These are phyloP conservation scores for Ceratocystis huliohia DNA, from an alignment of 2,329 filamentous ascomycete genomes.

Conservation along the genomic window DNA sequence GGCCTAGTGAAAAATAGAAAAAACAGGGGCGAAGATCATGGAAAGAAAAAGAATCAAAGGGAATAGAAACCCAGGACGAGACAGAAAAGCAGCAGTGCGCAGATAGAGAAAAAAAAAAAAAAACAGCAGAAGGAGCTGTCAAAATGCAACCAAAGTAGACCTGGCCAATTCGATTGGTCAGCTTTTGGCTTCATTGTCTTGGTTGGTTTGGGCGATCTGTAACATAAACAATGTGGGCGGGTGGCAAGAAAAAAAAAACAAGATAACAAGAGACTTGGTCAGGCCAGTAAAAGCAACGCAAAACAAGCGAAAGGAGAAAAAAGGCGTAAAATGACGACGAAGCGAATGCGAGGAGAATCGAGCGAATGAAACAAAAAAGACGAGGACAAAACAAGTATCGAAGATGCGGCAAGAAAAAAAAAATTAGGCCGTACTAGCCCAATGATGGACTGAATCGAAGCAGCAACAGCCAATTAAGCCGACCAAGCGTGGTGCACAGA, in stretches of 20 bases:
- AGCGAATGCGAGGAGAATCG: background rate
- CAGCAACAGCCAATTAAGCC: background rate
- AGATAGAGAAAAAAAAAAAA: background rate
- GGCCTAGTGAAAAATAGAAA: background rate
- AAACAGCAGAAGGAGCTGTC: background rate
- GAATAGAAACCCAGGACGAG: background rate
- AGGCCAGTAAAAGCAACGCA: background rate
- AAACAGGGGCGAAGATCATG: background rate
- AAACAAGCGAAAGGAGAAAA: background rate
- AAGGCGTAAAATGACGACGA: background rate
- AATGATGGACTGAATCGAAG: background rate
- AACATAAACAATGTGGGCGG: background rate
- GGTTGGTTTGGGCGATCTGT: background rate
- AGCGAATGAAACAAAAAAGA: background rate
- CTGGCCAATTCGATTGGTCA: background rate
- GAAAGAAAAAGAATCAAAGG: background rate
- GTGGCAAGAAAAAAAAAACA: background rate
- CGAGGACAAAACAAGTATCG: background rate
- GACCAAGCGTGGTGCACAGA: background rate
- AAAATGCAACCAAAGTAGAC: background rate
- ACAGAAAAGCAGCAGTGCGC: background rate
- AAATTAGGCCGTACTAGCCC: background rate
- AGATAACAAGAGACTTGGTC: background rate
- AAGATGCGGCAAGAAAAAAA: background rate
- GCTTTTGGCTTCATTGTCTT: background rate